Evolutionary conservation across 805 yeast genomes (phyloP).

Genomic region (Saccharomycopsis amapae): DNA sequence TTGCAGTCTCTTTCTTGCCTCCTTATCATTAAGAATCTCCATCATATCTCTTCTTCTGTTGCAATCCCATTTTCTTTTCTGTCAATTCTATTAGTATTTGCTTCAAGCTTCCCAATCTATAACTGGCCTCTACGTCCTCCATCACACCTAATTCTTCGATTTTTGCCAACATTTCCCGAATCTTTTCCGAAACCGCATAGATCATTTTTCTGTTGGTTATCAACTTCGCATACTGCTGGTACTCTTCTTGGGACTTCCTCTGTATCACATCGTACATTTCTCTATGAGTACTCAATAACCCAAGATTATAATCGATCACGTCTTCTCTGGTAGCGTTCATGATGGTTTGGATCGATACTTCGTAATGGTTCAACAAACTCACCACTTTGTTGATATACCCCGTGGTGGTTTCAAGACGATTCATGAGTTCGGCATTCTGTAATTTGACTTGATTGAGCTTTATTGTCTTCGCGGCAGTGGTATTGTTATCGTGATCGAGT

Average conservation of each 20-base stretch:
- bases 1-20: too few relatives aligned
- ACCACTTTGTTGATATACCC: slow-evolving; percentile 5
- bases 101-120: background rate
- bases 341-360: slow-evolving; percentile 16
- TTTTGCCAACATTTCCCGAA: slow-evolving; percentile 2
- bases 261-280: slow-evolving; percentile 2
- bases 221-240: slow-evolving; percentile 8
- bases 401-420: slow-evolving; percentile 3
- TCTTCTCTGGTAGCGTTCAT: slow-evolving; percentile 13
- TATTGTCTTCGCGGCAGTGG: background rate
- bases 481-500: slow-evolving; percentile 2
- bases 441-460: slow-evolving; percentile 2
- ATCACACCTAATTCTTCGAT: background rate
- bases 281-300: slow-evolving; percentile 6
- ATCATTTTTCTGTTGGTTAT: slow-evolving; percentile 6
- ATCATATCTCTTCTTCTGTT: too few relatives aligned
- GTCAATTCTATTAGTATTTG: slow-evolving; percentile 3
- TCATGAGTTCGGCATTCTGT: slow-evolving; percentile 5
- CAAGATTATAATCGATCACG: slow-evolving; percentile 17
- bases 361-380: slow-evolving; percentile 18
- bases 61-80: slow-evolving; percentile 3
- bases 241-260: slow-evolving; percentile 6
- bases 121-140: background rate
- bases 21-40: too few relatives aligned
- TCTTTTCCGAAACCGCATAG: slow-evolving; percentile 10